These are phyloP conservation scores for Kwoniella dejecticola DNA, from an alignment of 768 basidiomycete genomes.

Conservation along the genomic window DNA sequence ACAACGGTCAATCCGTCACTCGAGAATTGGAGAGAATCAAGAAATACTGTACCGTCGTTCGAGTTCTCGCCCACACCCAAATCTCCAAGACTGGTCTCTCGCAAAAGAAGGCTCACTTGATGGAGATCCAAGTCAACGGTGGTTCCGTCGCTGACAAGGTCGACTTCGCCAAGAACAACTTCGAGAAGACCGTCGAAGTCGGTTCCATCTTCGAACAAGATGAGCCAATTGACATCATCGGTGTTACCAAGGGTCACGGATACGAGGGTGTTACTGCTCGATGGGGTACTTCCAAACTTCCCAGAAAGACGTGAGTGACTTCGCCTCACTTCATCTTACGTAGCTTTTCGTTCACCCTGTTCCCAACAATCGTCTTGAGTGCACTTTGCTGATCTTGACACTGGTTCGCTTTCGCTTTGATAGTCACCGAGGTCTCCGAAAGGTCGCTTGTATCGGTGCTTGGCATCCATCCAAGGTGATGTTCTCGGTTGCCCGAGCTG, in stretches of 20 bases:
- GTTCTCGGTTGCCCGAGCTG: conserved; percentile 99
- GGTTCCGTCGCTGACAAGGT: conserved; percentile 93
- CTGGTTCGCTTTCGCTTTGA: background rate
- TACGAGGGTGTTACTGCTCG: conserved; percentile 99
- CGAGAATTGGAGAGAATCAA: conserved; percentile 99
- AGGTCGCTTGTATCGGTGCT: conserved; percentile 72
- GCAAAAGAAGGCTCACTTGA: conserved; percentile 99
- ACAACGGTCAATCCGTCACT: conserved; percentile 82
- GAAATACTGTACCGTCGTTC: conserved; percentile 99
- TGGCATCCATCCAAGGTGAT: conserved; percentile 76
- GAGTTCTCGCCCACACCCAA: conserved; percentile 98
- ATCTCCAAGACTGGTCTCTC: conserved; percentile 94
- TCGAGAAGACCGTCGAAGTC: conserved; percentile 94
- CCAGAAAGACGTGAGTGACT: conserved; percentile 79
- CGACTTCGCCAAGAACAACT: conserved; percentile 86
- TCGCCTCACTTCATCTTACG: too few relatives aligned
- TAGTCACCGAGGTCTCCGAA: conserved; percentile 99
- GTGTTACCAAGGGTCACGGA: conserved; percentile 96
- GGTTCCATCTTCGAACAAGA: conserved; percentile 89
- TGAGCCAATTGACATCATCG: conserved; percentile 94
- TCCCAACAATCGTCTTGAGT: too few relatives aligned
- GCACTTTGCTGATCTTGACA: too few relatives aligned
- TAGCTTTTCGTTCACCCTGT: too few relatives aligned
- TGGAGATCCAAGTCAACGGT: conserved; percentile 99
- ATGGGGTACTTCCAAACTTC: conserved; percentile 99